Evolutionary conservation across 2,329 filamentous ascomycete genomes (phyloP).

Genomic region (Aplosporella prunicola): DNA sequence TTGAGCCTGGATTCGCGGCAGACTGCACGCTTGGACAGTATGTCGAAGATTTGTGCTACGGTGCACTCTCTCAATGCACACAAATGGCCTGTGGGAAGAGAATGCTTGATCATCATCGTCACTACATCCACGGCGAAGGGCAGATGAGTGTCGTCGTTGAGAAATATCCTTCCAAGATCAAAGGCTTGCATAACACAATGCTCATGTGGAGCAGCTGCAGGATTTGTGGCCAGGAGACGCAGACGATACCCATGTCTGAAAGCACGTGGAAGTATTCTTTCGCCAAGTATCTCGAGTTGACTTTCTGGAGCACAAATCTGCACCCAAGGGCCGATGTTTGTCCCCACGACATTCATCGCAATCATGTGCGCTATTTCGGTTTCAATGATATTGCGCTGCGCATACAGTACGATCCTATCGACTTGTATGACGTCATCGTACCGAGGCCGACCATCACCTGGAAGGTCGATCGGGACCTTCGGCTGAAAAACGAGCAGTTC

Average conservation of each 20-base stretch:
- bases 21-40: conserved; percentile 94
- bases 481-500: conserved; percentile 87
- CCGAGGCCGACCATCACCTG: conserved; percentile 85
- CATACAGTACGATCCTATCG: conserved; percentile 87
- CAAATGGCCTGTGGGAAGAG: conserved; percentile 78
- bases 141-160: conserved; percentile 88
- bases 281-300: conserved; percentile 94
- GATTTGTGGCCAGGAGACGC: conserved; percentile 80
- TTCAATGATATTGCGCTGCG: conserved; percentile 76
- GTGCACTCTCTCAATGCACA: conserved; percentile 66
- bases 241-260: conserved; percentile 82
- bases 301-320: conserved; percentile 86
- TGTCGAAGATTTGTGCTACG: conserved; percentile 77
- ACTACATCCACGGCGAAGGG: conserved; percentile 93
- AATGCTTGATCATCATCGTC: conserved; percentile 88
- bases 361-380: conserved; percentile 89
- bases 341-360: conserved; percentile 81
- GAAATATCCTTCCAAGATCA: conserved; percentile 56
- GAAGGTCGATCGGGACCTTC: conserved; percentile 93
- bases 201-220: conserved; percentile 98
- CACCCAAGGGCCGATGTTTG: conserved; percentile 67
- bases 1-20: conserved; percentile 58
- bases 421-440: conserved; percentile 88
- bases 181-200: conserved; percentile 62
- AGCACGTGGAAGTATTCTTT: conserved; percentile 98